Base-by-base conservation (phyloP, 2,329 filamentous ascomycete genomes). In the Penicillium sp. region DNA sequence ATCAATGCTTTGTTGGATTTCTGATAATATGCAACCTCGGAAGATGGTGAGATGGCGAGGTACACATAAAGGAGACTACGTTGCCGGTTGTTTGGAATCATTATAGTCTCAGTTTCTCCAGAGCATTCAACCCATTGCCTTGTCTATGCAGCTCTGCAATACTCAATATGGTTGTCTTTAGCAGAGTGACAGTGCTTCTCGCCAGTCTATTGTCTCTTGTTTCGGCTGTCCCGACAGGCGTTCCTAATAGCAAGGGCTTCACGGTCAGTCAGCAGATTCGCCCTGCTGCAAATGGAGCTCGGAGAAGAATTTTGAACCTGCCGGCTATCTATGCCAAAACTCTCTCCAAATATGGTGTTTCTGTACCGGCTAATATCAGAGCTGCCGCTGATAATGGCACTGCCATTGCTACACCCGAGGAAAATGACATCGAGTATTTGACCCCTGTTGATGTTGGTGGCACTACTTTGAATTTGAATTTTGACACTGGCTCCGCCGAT, bases 401-500 rank as follows among this genome's bases (percentile, higher is more conserved):
- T 32, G 63, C 55, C 34, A 60, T 64, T 25, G 67, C 68, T 12
- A 69, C 63, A 12, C 73, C 74, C 0, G 60, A 71, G 42, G 50
- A 61, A n/a, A 61, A 68, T 32, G 79, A 82, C 46, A 64, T 66
- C 3, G 72, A 80, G 55, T 82, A 80, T 40, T 64, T 80, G 18
- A 72, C 75, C 39, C 76, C 80, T 0, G 76, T 87, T 31, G 71
- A 67, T 2, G 68, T 87, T 45, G 84, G 83, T 30, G 65, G 73
- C 55, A 77, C 81, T 50, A 74, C 67, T 2, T 57, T 85, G 45
- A 73, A 78, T 42, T 59, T 88, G 43, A 81, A 85, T 56, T 74
- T 88, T 43, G 84, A 88, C 49, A 88, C 84, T 10, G 81, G 71
- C 45, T 82, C 70, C 46, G 71, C 79, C 28, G 80, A 84, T 63